Evolutionary conservation across 495 filamentous ascomycete species (phyloP), one percentile per base, ranked within the genome.

Genomic region (Penicillium chermesinum): DNA sequence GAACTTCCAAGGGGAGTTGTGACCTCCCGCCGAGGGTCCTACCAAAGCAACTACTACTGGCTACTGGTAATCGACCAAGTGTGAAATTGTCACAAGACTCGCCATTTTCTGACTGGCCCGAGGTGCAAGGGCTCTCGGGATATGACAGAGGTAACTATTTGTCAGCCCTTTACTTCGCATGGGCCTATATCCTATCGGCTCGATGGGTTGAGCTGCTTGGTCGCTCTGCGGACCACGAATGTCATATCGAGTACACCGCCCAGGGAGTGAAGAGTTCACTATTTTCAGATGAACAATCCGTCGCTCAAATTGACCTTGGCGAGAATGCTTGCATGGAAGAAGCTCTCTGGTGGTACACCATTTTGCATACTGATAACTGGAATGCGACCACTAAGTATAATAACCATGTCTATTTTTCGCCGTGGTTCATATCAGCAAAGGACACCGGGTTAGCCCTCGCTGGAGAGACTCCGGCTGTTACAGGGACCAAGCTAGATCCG

Each of bases 181-280:
- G 62, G 58, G 58, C 58, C 12, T 64, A 61, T 57, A 55, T 64
- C 5, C 19, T 64, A 16, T 59, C 55, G 49, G 58, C 50, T 44
- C 46, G 48, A 40, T 64, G 55, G 61, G 58, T 52, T 41, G 58
- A 61, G 40, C 43, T 59, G 40, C 55, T 64, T 19, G 33, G 48
- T 43, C 27, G 46, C 21, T 61, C 58, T 44, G 25, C 35, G 6
- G 53, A 54, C 8, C 58, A 59, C 38, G 41, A 58, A 47, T 46
- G 49, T 49, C 40, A 44, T 35, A 51, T 55, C 48, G 17, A 8
- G n/a, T 58, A 50, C 32, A 46, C 38, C 13, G 22, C 21, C 20
- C 15, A 21, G 17, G 40, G 13, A 12, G 12, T 39, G 16, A 27
- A 37, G 18, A n/a, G 27, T 18, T 12, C 30, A 49, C 35, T 27